These are phyloP conservation scores for Pleurotus platypus DNA, from an alignment of 768 basidiomycete genomes.

Conservation along the genomic window DNA sequence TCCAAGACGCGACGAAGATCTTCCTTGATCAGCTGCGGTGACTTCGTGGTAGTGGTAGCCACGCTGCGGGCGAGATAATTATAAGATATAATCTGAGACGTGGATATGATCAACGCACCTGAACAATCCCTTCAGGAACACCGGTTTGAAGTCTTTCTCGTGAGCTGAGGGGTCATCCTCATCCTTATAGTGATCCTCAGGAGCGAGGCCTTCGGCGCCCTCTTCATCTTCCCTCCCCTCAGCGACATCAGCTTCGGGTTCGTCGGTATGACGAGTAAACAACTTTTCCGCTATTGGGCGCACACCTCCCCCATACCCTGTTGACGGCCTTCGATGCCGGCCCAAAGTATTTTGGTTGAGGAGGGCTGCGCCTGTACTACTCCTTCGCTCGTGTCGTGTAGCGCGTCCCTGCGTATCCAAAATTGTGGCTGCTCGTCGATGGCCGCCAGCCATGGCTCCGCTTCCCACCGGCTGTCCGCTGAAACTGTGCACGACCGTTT, in stretches of 20 bases:
- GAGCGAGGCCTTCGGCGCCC: slow-evolving; percentile 23
- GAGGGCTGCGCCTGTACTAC: slow-evolving; percentile 70
- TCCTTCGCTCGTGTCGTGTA: slow-evolving; percentile 67
- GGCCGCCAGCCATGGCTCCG: slow-evolving; percentile 23
- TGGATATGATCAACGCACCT: slow-evolving; percentile 46
- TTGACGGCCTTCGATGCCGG: slow-evolving; percentile 68
- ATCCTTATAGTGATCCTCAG: slow-evolving; percentile 43
- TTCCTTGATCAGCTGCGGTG: slow-evolving; percentile 72
- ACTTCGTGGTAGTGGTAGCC: slow-evolving; percentile 90
- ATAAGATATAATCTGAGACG: slow-evolving; percentile 3
- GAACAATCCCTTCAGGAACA: slow-evolving; percentile 95
- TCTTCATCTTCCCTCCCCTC: slow-evolving; percentile 34
- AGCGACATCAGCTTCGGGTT: slow-evolving; percentile 43
- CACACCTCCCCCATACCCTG: slow-evolving; percentile 45
- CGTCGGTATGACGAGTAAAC: slow-evolving; percentile 50
- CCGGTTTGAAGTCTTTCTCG: slow-evolving; percentile 86
- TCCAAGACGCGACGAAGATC: slow-evolving; percentile 88
- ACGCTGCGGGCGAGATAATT: slow-evolving; percentile 48
- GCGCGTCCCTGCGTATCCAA: slow-evolving; percentile 65
- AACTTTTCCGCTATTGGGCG: slow-evolving; percentile 39
- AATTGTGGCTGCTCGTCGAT: slow-evolving; percentile 76
- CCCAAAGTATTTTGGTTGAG: slow-evolving; percentile 57
- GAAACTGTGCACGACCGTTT: slow-evolving; percentile 33
- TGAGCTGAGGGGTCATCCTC: slow-evolving; percentile 41
- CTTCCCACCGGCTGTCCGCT: slow-evolving; percentile 54